These are phyloP conservation scores for Westerdykella ornata DNA, from an alignment of 2,329 filamentous ascomycete species.

Conservation along the genomic window DNA sequence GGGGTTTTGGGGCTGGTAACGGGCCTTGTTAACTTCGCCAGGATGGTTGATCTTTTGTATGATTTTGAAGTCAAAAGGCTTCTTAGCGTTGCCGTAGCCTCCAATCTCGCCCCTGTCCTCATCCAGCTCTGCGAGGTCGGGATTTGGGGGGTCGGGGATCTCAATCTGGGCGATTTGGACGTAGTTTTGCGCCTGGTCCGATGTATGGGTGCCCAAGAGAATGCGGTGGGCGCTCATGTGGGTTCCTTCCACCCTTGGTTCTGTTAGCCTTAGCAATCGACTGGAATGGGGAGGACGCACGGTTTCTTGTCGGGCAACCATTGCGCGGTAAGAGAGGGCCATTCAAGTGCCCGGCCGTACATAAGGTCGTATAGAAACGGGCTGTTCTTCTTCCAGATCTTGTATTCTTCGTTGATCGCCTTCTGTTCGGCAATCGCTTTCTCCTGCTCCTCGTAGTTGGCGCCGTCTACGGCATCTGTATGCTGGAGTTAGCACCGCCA, in stretches of 20 bases:
- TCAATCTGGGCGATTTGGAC: slow-evolving; percentile 92
- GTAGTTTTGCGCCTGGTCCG: slow-evolving; percentile 77
- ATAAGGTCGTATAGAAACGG: slow-evolving; percentile 99
- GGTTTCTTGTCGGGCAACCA: slow-evolving; percentile 77
- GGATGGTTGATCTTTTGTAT: slow-evolving; percentile 95
- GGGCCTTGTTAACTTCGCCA: slow-evolving; percentile 95
- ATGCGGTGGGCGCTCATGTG: slow-evolving; percentile 82
- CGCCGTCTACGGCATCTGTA: slow-evolving; percentile 37
- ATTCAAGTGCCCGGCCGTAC: slow-evolving; percentile 85
- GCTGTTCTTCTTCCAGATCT: slow-evolving; percentile 99
- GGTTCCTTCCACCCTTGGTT: slow-evolving; percentile 57
- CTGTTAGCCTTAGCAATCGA: slow-evolving; percentile 34
- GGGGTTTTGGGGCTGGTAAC: slow-evolving; percentile 95
- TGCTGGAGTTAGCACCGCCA: slow-evolving; percentile 2
- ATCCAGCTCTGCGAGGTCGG: slow-evolving; percentile 79
- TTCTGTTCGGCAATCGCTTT: slow-evolving; percentile 71
- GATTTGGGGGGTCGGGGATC: slow-evolving; percentile 68
- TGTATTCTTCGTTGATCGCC: slow-evolving; percentile 98
- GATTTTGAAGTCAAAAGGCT: slow-evolving; percentile 80
- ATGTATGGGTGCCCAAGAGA: slow-evolving; percentile 90
- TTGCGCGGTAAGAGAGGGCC: slow-evolving; percentile 94
- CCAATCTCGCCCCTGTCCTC: slow-evolving; percentile 90
- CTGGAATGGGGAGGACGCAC: slow-evolving; percentile 5
- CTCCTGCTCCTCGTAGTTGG: slow-evolving; percentile 52
- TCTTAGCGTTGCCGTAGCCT: slow-evolving; percentile 73